Evolutionary conservation across 257 asterid species (phyloP).

Genomic region (Sherardia arvensis): DNA sequence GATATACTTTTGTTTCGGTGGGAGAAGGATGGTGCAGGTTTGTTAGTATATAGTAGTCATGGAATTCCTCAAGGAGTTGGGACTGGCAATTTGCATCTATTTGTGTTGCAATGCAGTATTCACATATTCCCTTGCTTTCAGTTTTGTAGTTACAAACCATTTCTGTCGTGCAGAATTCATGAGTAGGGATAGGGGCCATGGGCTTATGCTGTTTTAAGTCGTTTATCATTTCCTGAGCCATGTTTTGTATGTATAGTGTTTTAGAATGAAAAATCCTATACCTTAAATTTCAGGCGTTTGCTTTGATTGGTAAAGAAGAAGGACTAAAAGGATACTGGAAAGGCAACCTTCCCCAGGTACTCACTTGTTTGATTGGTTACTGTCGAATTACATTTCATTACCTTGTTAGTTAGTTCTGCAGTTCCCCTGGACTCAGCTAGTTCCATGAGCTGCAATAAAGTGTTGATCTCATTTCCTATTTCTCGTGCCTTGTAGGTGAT

Average conservation of each 20-base stretch:
- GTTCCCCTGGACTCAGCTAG: not conserved
- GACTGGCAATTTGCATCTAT: not conserved
- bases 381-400: not conserved
- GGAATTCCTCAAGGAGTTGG: not conserved
- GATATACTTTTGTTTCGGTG: not conserved
- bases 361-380: not conserved
- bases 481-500: conserved; percentile 56
- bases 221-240: not conserved
- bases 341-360: conserved; percentile 95
- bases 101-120: not conserved
- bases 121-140: not conserved
- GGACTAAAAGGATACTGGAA: conserved; percentile 97
- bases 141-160: not conserved
- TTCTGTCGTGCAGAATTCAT: not conserved
- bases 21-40: not conserved
- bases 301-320: conserved; percentile 73
- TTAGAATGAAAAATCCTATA: not conserved
- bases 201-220: not conserved
- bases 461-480: not conserved
- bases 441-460: not conserved
- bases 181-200: not conserved
- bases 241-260: not conserved
- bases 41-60: not conserved
- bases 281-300: conserved; percentile 45
- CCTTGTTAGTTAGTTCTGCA: not conserved